A percentile compares a stretch with the other conserved stretches of the same genome.
phyloP scores from a whole-genome alignment of 2,329 filamentous ascomycete genomes.

The Ophiostoma quercus region DNA sequence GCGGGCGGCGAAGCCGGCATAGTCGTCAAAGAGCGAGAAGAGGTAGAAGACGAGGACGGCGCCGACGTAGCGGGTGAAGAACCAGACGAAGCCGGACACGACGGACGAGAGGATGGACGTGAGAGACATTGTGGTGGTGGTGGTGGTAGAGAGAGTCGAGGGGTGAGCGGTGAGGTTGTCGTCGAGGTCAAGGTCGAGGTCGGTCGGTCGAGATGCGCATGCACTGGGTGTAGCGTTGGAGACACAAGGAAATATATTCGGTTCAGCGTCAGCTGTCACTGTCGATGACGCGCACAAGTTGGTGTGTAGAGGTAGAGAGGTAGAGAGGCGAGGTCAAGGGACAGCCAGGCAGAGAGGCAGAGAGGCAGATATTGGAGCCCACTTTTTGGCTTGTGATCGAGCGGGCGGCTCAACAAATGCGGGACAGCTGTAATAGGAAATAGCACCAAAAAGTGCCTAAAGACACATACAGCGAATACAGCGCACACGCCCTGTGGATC shows the following conservation, averaged over 20 bases:
- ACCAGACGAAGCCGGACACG: constrained; percentile 34
- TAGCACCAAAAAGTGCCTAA: not conserved
- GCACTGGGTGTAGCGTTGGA: not conserved
- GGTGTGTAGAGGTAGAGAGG: not conserved
- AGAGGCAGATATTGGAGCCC: not conserved
- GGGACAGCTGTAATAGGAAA: not conserved
- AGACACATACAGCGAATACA: not conserved
- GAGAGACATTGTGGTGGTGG: not conserved
- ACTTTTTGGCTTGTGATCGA: constrained; percentile 16
- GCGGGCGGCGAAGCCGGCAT: constrained; percentile 64
- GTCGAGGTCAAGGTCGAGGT: not conserved
- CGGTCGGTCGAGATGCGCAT: not conserved
- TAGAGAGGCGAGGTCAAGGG: too few species aligned
- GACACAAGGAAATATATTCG: not conserved
- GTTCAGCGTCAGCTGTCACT: not conserved
- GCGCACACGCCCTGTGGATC: not conserved
- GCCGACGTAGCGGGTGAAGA: constrained; percentile 48
- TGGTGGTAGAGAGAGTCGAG: not conserved
- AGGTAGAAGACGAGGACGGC: constrained; percentile 56
- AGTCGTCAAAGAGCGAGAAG: constrained; percentile 53
- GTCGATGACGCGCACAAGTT: not conserved
- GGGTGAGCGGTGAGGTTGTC: not conserved
- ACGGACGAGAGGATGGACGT: not conserved
- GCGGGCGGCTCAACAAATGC: constrained; percentile 13
- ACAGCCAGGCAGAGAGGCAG: not conserved